Percentiles rank a stretch among this genome's conserved stretches.
phyloP scores from a whole-genome alignment of 768 basidiomycete species.

The Dentipellis fragilis region DNA sequence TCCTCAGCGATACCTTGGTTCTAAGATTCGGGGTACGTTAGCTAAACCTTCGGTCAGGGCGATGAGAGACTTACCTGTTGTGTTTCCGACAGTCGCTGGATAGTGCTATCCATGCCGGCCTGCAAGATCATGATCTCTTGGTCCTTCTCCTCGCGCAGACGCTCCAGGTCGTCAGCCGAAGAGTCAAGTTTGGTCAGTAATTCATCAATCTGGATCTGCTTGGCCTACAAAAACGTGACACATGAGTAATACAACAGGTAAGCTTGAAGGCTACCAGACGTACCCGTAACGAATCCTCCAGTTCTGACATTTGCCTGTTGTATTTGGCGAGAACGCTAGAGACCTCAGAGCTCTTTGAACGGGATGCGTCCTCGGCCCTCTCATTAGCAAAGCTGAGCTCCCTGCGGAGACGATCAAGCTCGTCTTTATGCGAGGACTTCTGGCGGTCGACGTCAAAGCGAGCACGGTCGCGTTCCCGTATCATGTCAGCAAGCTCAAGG shows the following conservation, averaged over 20 bases:
- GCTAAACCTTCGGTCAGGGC: background rate
- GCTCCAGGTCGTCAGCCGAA: constrained; percentile 67
- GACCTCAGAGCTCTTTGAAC: constrained; percentile 90
- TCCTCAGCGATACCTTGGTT: constrained; percentile 77
- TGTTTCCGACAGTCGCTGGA: constrained; percentile 77
- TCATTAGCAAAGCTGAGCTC: constrained; percentile 94
- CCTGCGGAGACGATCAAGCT: constrained; percentile 82
- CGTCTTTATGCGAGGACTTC: constrained; percentile 92
- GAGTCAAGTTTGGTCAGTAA: constrained; percentile 72
- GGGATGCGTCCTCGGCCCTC: constrained; percentile 88
- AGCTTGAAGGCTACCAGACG: constrained; percentile 15
- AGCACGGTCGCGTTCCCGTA: constrained; percentile 91
- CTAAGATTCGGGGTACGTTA: constrained; percentile 28
- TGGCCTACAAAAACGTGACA: constrained; percentile 43
- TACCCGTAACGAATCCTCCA: constrained; percentile 93
- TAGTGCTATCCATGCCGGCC: constrained; percentile 88
- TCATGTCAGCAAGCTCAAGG: constrained; percentile 96
- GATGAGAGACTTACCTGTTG: constrained; percentile 51
- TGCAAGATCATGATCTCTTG: constrained; percentile 93
- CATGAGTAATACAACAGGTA: background rate
- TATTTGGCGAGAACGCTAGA: constrained; percentile 83
- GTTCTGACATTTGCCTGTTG: constrained; percentile 89
- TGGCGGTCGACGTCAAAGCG: constrained; percentile 91
- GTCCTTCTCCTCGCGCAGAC: constrained; percentile 88
- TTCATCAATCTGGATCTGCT: constrained; percentile 96